Conservation (phyloP, 805 yeast genomes). For the Scheffersomyces coipomensis region DNA sequence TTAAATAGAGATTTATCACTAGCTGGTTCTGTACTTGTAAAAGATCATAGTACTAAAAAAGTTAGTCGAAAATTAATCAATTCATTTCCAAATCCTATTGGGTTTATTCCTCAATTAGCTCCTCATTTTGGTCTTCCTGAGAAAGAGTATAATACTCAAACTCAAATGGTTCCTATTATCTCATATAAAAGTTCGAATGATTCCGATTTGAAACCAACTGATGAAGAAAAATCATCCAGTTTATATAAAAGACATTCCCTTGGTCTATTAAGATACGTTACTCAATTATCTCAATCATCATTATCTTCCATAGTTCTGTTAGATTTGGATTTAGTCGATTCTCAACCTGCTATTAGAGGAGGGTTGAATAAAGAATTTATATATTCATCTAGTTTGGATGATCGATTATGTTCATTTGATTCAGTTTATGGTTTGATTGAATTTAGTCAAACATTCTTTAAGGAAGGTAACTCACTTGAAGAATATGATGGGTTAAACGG, state of each 20-base stretch:
- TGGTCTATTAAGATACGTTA: slow-evolving; percentile 29
- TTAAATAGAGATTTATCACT: slow-evolving; percentile 42
- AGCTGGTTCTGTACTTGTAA: slow-evolving; percentile 35
- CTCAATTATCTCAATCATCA: slow-evolving; percentile 17
- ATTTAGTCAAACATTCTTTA: slow-evolving; percentile 12
- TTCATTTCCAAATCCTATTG: slow-evolving; percentile 36
- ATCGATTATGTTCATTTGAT: slow-evolving; percentile 38
- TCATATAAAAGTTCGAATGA: slow-evolving; percentile 17
- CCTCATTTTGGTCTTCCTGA: slow-evolving; percentile 32
- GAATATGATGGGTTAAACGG: slow-evolving; percentile 26
- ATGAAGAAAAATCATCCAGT: slow-evolving; percentile 25
- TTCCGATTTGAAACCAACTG: slow-evolving; percentile 16
- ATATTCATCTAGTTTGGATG: slow-evolving; percentile 40
- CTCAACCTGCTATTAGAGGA: slow-evolving; percentile 34
- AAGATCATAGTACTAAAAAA: slow-evolving; percentile 16
- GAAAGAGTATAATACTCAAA: slow-evolving; percentile 31
- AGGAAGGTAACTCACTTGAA: slow-evolving; percentile 9
- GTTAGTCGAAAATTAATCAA: slow-evolving; percentile 24
- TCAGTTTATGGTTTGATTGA: slow-evolving; percentile 34
- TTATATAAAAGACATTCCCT: slow-evolving; percentile 30
- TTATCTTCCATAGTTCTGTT: slow-evolving; percentile 24
- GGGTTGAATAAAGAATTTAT: slow-evolving; percentile 37
- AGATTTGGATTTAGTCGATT: slow-evolving; percentile 38
- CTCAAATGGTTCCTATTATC: slow-evolving; percentile 38
- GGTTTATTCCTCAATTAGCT: slow-evolving; percentile 39